A percentile compares a stretch with the other conserved stretches of the same genome.
These are phyloP conservation scores for Candida nonsorbophila DNA, from an alignment of 805 yeast species.

Conservation along the genomic window DNA sequence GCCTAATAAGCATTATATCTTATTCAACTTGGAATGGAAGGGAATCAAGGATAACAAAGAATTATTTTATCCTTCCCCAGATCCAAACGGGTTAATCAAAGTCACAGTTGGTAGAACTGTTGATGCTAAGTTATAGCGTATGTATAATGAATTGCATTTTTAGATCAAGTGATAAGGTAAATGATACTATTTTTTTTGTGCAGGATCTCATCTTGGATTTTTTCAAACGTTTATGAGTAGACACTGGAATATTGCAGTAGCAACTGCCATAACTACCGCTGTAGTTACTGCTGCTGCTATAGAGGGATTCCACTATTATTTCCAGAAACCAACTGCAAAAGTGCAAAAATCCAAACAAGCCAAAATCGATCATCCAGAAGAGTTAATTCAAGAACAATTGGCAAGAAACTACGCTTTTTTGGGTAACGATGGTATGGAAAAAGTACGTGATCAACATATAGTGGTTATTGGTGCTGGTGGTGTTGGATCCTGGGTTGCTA, in stretches of 20 bases:
- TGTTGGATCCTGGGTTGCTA: slow-evolving; percentile 94
- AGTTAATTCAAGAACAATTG: slow-evolving; percentile 81
- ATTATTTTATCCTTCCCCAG: slow-evolving; percentile 82
- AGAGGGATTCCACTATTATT: slow-evolving; percentile 28
- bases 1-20: slow-evolving; percentile 90
- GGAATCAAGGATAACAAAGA: slow-evolving; percentile 77
- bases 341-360: slow-evolving; percentile 2
- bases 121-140: slow-evolving; percentile 44
- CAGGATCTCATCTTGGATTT: background rate
- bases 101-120: slow-evolving; percentile 71
- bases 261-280: slow-evolving; percentile 21
- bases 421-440: slow-evolving; percentile 76
- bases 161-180: no score
- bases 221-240: slow-evolving; percentile 5
- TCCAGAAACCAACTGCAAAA: slow-evolving; percentile 2
- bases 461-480: slow-evolving; percentile 95
- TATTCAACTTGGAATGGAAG: slow-evolving; percentile 78
- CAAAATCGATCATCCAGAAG: slow-evolving; percentile 41
- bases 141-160: background rate
- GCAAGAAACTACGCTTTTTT: slow-evolving; percentile 92
- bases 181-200: no score
- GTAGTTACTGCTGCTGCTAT: slow-evolving; percentile 27
- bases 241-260: slow-evolving; percentile 11
- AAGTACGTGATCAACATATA: slow-evolving; percentile 64
- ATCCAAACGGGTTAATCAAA: slow-evolving; percentile 89